These are phyloP conservation scores for Fusarium sp. DNA, from an alignment of 2,329 filamentous ascomycete genomes.

Conservation along the genomic window DNA sequence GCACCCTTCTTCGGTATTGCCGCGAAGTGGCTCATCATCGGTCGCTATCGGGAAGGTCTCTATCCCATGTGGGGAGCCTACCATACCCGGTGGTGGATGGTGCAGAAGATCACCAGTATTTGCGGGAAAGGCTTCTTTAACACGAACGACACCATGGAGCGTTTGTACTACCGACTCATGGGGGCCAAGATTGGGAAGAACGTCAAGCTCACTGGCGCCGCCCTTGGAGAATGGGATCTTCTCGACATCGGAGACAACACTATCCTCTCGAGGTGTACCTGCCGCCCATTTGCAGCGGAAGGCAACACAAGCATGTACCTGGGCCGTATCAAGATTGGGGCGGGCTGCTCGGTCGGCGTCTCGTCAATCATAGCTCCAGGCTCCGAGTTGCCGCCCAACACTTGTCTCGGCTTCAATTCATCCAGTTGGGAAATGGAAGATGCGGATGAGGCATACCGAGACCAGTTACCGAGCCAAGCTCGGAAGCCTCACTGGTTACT, in stretches of 20 bases:
- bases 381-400: slow-evolving; percentile 57
- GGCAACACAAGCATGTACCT: slow-evolving; percentile 69
- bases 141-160: slow-evolving; percentile 50
- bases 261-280: slow-evolving; percentile 58
- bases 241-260: slow-evolving; percentile 64
- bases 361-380: slow-evolving; percentile 63
- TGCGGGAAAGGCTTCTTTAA: slow-evolving; percentile 60
- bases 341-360: slow-evolving; percentile 58
- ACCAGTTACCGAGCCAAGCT: slow-evolving; percentile 51
- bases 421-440: slow-evolving; percentile 66
- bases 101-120: slow-evolving; percentile 62
- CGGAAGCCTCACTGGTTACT: slow-evolving; percentile 59
- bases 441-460: slow-evolving; percentile 58
- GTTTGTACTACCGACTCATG: slow-evolving; percentile 61
- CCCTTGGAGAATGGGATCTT: slow-evolving; percentile 66
- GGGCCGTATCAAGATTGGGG: slow-evolving; percentile 60
- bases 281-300: slow-evolving; percentile 65
- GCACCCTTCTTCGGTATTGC: slow-evolving; percentile 60
- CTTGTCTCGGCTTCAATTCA: slow-evolving; percentile 66
- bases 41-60: slow-evolving; percentile 61
- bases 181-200: slow-evolving; percentile 64
- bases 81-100: slow-evolving; percentile 69
- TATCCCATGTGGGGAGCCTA: slow-evolving; percentile 70
- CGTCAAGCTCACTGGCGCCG: slow-evolving; percentile 57
- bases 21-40: slow-evolving; percentile 66